Evolutionary conservation across 306 rosid species (phyloP).

Genomic region (Canavalia gladiata): DNA sequence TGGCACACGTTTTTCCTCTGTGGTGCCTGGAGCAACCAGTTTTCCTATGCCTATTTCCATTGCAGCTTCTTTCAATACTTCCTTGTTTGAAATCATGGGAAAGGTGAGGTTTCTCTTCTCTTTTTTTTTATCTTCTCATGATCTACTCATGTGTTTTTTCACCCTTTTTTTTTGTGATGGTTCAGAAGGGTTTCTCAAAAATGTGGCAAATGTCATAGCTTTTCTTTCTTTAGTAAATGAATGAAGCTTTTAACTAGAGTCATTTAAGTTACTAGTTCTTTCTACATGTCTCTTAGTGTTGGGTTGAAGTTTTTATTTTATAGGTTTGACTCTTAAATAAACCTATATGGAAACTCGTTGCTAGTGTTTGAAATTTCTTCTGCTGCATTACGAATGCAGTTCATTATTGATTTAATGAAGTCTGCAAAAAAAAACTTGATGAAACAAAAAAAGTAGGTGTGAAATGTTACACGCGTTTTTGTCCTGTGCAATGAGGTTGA

Average conservation of each 20-base stretch:
- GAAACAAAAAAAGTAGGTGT: neutral
- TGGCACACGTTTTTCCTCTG: conserved; percentile 48
- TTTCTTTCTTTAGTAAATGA: neutral
- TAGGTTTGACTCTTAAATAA: neutral
- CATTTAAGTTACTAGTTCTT: conserved; percentile 6
- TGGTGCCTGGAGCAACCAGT: conserved; percentile 56
- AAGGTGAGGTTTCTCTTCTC: conserved; percentile 57
- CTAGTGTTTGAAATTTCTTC: neutral
- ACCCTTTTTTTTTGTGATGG: neutral
- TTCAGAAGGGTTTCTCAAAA: neutral
- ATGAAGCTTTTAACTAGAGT: neutral
- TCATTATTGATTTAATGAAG: conserved; percentile 7
- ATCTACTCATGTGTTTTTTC: neutral
- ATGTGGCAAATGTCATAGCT: neutral
- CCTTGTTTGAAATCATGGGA: conserved; percentile 81
- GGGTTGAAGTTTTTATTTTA: neutral
- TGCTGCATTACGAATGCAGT: conserved; percentile 1
- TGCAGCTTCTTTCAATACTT: conserved; percentile 60
- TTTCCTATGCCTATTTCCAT: conserved; percentile 62
- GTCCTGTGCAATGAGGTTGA: neutral
- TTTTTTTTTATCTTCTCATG: neutral
- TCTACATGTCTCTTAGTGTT: neutral
- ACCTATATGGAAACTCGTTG: neutral
- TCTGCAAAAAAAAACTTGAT: neutral
- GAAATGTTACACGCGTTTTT: neutral